Percentiles rank a stretch among this genome's conserved stretches.
phyloP scores from a whole-genome alignment of 768 basidiomycete genomes.

The Strobilomyces echinocephalus region DNA sequence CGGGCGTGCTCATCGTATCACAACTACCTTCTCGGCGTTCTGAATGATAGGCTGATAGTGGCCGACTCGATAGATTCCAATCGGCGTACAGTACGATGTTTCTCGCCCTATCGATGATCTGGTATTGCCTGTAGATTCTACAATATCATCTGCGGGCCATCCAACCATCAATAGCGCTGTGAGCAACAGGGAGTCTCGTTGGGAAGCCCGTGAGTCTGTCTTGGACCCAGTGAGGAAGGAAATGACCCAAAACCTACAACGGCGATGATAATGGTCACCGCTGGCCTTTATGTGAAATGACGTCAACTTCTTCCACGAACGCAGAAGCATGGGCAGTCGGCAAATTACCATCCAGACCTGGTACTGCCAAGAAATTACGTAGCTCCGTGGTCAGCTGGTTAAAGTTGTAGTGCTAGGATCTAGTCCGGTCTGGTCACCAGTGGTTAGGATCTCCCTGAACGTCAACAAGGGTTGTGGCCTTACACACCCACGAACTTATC shows the following conservation, averaged over 20 bases:
- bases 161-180: not conserved
- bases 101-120: not conserved
- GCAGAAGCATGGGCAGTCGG: not conserved
- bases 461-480: not conserved
- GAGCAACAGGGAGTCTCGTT: not conserved
- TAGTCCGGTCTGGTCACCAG: too few relatives aligned
- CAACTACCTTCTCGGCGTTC: not conserved
- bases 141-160: not conserved
- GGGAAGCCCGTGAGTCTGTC: not conserved
- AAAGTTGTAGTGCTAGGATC: not conserved
- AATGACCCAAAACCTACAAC: constrained; percentile 1
- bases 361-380: not conserved
- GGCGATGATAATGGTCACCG: not conserved
- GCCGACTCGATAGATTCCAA: not conserved
- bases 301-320: not conserved
- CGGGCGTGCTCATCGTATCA: not conserved
- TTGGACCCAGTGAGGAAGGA: too few relatives aligned
- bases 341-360: constrained; percentile 13
- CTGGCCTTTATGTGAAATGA: constrained; percentile 34
- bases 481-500: not conserved
- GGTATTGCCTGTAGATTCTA: not conserved
- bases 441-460: too few relatives aligned
- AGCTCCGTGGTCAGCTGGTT: not conserved
- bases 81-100: not conserved
- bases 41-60: not conserved